Evolutionary conservation across 2,329 filamentous ascomycete genomes (phyloP).

Genomic region (Xylariaceae sp.): DNA sequence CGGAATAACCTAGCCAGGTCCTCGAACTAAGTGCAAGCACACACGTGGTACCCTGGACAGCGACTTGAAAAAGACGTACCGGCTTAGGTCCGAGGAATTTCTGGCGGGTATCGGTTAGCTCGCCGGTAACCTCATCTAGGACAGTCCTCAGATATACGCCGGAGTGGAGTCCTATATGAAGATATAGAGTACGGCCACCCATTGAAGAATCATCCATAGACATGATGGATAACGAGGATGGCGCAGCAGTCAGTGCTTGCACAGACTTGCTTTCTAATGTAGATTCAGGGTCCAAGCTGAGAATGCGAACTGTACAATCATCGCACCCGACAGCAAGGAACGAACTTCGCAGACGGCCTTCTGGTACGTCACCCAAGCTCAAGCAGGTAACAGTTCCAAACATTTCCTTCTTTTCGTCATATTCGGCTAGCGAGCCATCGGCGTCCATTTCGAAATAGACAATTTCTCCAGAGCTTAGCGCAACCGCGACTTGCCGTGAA

Average conservation of each 20-base stretch:
- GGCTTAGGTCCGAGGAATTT: slow-evolving; percentile 90
- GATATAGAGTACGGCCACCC: slow-evolving; percentile 81
- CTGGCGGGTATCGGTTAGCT: slow-evolving; percentile 89
- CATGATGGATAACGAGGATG: slow-evolving; percentile 86
- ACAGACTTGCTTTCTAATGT: slow-evolving; percentile 92
- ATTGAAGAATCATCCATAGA: slow-evolving; percentile 92
- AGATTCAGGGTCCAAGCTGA: slow-evolving; percentile 84
- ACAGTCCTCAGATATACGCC: slow-evolving; percentile 95
- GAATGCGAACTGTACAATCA: slow-evolving; percentile 89
- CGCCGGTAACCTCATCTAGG: slow-evolving; percentile 90
- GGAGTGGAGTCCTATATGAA: slow-evolving; percentile 93
- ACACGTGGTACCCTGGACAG: slow-evolving; percentile 76
- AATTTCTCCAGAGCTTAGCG: slow-evolving; percentile 91
- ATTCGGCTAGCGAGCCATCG: slow-evolving; percentile 86
- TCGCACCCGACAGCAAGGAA: slow-evolving; percentile 96
- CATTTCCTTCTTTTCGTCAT: slow-evolving; percentile 93
- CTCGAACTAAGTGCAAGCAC: slow-evolving; percentile 87
- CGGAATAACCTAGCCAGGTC: slow-evolving; percentile 93
- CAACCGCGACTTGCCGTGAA: slow-evolving; percentile 85
- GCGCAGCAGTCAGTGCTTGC: slow-evolving; percentile 85
- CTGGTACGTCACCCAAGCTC: slow-evolving; percentile 88
- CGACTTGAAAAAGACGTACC: slow-evolving; percentile 87
- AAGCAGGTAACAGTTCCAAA: slow-evolving; percentile 90
- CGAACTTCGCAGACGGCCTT: slow-evolving; percentile 81
- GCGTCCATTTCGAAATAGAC: slow-evolving; percentile 97